phyloP scores from a whole-genome alignment of 2,329 filamentous ascomycete species.

The Fusarium goolgardi region DNA sequence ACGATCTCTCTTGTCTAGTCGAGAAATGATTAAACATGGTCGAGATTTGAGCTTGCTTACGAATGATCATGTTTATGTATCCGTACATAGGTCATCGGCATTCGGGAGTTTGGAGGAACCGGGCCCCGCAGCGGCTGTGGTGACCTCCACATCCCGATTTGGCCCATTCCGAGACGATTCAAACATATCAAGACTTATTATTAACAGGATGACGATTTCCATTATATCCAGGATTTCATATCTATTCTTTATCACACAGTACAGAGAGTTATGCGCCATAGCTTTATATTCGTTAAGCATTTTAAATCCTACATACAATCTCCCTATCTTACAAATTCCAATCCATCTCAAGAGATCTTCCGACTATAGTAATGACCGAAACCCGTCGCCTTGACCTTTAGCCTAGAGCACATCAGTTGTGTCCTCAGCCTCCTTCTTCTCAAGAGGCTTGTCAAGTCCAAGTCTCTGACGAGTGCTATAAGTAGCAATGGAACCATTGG shows the following conservation, averaged over 20 bases:
- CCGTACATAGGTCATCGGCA: background rate
- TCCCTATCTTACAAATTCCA: background rate
- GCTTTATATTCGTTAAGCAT: background rate
- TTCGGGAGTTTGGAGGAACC: background rate
- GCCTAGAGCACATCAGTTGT: background rate
- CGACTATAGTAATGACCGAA: fast-evolving
- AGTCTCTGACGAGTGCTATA: slow-evolving; percentile 37
- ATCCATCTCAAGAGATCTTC: too few species aligned
- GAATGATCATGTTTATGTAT: background rate
- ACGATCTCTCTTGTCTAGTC: background rate
- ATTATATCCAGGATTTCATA: too few species aligned
- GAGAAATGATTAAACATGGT: background rate
- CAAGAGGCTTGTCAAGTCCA: slow-evolving; percentile 38
- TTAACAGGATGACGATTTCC: too few species aligned
- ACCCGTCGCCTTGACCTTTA: fast-evolving
- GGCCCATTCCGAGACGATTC: background rate
- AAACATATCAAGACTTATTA: background rate
- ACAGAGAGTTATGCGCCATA: background rate
- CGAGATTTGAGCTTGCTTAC: background rate
- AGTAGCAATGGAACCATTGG: slow-evolving; percentile 6
- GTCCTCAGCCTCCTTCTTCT: slow-evolving; percentile 30
- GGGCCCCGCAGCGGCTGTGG: background rate
- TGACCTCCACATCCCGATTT: background rate
- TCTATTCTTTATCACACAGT: background rate
- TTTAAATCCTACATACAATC: background rate